Evolutionary conservation across 768 basidiomycete genomes (phyloP).

Genomic region (Tremella yokohamensis): DNA sequence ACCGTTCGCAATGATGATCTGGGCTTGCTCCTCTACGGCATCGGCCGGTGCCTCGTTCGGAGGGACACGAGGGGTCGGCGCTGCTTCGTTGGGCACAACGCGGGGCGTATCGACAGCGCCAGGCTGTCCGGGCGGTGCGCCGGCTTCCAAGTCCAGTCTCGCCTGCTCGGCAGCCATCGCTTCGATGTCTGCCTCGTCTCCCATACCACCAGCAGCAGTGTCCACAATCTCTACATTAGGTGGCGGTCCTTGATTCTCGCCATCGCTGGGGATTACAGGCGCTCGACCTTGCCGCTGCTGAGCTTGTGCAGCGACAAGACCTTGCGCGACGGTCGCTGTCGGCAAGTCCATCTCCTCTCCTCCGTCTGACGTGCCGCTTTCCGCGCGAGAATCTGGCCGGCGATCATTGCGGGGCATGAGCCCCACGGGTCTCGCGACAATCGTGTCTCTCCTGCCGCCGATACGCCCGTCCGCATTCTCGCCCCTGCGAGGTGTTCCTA

Average conservation of each 20-base stretch:
- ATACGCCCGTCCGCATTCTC: slow-evolving; percentile 21
- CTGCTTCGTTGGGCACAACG: slow-evolving; percentile 27
- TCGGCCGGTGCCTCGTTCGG: slow-evolving; percentile 2
- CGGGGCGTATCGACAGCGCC: slow-evolving; percentile 57
- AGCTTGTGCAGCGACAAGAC: slow-evolving; percentile 24
- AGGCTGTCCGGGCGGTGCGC: slow-evolving; percentile 85
- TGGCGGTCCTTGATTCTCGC: slow-evolving; percentile 17
- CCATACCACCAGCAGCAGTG: slow-evolving; percentile 11
- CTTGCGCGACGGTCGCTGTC: slow-evolving; percentile 31
- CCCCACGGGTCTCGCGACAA: slow-evolving; percentile 41
- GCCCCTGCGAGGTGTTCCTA: slow-evolving; percentile 41
- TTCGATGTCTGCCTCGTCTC: slow-evolving; percentile 77
- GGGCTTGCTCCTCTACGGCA: slow-evolving; percentile 21
- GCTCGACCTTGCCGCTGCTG: slow-evolving; percentile 24
- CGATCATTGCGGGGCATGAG: slow-evolving; percentile 27
- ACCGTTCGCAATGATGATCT: slow-evolving; percentile 50
- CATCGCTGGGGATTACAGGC: slow-evolving; percentile 20
- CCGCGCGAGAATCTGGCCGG: slow-evolving; percentile 17
- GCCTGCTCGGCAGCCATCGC: slow-evolving; percentile 58
- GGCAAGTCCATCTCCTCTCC: slow-evolving; percentile 43
- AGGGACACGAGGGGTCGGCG: slow-evolving; percentile 8
- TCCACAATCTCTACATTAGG: slow-evolving; percentile 31
- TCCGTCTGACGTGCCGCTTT: slow-evolving; percentile 45
- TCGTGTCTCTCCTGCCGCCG: slow-evolving; percentile 36
- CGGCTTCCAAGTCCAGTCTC: slow-evolving; percentile 50